These are phyloP conservation scores for Fusarium sp. DNA, from an alignment of 2,329 filamentous ascomycete species.

Conservation along the genomic window DNA sequence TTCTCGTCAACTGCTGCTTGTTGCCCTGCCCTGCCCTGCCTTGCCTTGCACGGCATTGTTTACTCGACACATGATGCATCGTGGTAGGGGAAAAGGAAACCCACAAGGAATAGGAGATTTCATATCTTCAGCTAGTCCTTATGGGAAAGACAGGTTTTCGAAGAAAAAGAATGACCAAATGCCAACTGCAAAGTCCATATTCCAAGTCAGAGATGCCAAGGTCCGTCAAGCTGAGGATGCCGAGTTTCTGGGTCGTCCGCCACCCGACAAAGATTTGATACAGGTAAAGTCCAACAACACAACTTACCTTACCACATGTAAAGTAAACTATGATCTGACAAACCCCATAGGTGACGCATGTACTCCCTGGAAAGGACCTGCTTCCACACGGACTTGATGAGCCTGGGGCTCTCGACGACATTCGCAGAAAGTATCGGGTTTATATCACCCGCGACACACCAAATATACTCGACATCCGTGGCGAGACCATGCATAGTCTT, in stretches of 20 bases:
- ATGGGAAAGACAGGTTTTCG: slow-evolving; percentile 4
- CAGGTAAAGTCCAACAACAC: slow-evolving; percentile 35
- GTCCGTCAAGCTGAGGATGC: slow-evolving; percentile 25
- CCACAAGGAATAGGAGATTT: not conserved
- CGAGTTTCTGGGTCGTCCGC: slow-evolving; percentile 40
- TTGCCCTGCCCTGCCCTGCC: too few species aligned
- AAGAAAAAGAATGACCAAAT: slow-evolving; percentile 11
- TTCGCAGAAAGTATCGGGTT: slow-evolving; percentile 44
- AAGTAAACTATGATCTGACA: not conserved
- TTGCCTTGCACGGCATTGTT: not conserved
- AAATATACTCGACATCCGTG: slow-evolving; percentile 43
- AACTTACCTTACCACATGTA: not conserved
- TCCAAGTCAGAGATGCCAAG: slow-evolving; percentile 31
- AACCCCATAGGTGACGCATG: slow-evolving; percentile 30
- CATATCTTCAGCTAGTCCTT: not conserved
- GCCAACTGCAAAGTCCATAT: slow-evolving; percentile 38
- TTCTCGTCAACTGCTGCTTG: not conserved
- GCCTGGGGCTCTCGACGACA: slow-evolving; percentile 38
- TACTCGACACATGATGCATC: slow-evolving; percentile 6
- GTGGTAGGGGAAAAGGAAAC: slow-evolving; percentile 4
- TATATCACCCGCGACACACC: slow-evolving; percentile 45
- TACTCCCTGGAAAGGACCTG: slow-evolving; percentile 45
- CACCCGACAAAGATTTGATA: slow-evolving; percentile 34
- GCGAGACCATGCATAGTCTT: slow-evolving; percentile 38
- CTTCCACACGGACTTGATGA: slow-evolving; percentile 42